Evolutionary conservation across 495 filamentous ascomycete species (phyloP).

Genomic region (Penicillium mononematosum): DNA sequence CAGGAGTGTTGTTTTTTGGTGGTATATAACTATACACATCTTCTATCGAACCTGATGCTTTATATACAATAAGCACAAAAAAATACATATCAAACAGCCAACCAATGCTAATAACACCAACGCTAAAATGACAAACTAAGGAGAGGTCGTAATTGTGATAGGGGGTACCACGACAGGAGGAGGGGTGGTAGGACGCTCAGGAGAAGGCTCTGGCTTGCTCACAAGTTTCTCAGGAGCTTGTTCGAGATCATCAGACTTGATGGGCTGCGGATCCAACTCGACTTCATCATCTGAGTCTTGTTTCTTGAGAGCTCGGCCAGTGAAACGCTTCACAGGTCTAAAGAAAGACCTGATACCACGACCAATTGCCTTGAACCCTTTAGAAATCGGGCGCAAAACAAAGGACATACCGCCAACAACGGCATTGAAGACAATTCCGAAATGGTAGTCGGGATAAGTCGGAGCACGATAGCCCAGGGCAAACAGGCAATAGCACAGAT

Average conservation of each 20-base stretch:
- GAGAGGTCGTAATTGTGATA: slow-evolving; percentile 40
- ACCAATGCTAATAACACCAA: slow-evolving; percentile 4
- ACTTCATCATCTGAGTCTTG: not conserved
- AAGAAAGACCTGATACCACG: slow-evolving; percentile 20
- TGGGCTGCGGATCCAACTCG: not conserved
- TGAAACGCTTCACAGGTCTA: slow-evolving; percentile 27
- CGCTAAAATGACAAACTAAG: slow-evolving; percentile 15
- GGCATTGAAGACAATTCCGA: slow-evolving; percentile 44
- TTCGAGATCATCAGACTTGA: slow-evolving; percentile 11
- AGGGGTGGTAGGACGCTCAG: slow-evolving; percentile 24
- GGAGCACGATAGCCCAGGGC: slow-evolving; percentile 69
- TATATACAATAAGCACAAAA: slow-evolving; percentile 1
- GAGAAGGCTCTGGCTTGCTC: slow-evolving; percentile 13
- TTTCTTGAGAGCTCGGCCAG: slow-evolving; percentile 18
- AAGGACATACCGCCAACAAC: slow-evolving; percentile 26
- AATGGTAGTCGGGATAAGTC: slow-evolving; percentile 60
- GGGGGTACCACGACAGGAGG: slow-evolving; percentile 32
- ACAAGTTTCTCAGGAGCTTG: slow-evolving; percentile 15
- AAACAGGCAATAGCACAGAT: slow-evolving; percentile 70
- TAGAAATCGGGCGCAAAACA: slow-evolving; percentile 32
- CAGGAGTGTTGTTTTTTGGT: not conserved
- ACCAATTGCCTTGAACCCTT: slow-evolving; percentile 21
- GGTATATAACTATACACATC: not conserved
- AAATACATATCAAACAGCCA: not conserved
- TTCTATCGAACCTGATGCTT: slow-evolving; percentile 2